Base-by-base conservation (phyloP, 1,284 basidiomycete genomes). In the Bondarzewia mesenterica region DNA sequence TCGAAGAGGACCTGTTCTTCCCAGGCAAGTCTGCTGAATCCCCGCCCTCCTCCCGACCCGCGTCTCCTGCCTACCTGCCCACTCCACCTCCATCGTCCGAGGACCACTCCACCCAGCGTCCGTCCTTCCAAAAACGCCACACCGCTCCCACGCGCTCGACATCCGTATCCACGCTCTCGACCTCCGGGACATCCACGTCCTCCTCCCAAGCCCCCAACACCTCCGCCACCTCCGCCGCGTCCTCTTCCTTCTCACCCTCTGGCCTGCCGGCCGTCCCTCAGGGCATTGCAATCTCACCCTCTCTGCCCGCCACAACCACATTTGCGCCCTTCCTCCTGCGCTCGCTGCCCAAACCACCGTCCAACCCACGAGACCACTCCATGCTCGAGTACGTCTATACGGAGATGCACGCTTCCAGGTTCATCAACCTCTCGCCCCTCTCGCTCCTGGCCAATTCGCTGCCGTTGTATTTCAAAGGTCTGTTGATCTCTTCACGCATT, bases 1-100 rank as follows among this genome's bases (percentile, higher is more conserved):
- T 83, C 43, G 83, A 86, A 60, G 82, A 85, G 60, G 82, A 86
- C 53, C 61, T 86, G 10, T 78, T 75, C 56, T 84, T 85, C 57
- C 83, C 83, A 2, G 82, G 83, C 8, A 71, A 68, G 53, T 47
- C 59, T 7, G 52, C 63, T 10, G 66, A 51, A 15, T 8, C 49
- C 8, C 47, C 47, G 14, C 39, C 22, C 7, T 42, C 48, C 20
- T 37, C 39, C 22, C 27, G 46, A 21, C 39, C 57, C 5, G 39
- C 49, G 10, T 43, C 54, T 21, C 23, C 25, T 12, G 29, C 37
- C 2, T 38, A 39, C 26, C 35, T 42, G n/a, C 7, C 41, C 18
- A 45, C 48, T 18, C 41, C 38, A 16, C 44, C 43, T 14, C 47
- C 16, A 12, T 48, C 47, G 7, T 40, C 21, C 10, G 16, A 40